These are phyloP conservation scores for Schrenkiella parvula DNA, from an alignment of 345 rosid species.

Conservation along the genomic window DNA sequence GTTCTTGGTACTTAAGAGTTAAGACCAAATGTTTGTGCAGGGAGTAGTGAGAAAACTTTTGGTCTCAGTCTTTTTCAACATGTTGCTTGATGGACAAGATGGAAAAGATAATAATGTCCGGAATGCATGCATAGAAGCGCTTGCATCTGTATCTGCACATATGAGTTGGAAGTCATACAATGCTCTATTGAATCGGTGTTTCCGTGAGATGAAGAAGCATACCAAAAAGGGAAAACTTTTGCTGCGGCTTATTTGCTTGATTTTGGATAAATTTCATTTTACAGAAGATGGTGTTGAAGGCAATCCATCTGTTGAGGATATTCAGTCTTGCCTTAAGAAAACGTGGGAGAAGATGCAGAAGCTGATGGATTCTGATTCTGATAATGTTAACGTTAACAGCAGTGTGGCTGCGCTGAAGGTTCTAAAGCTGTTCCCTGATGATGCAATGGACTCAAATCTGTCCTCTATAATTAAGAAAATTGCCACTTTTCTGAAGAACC, in stretches of 20 bases:
- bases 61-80: slow-evolving; percentile 72
- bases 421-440: slow-evolving; percentile 80
- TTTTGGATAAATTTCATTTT: slow-evolving; percentile 82
- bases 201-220: slow-evolving; percentile 57
- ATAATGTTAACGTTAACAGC: slow-evolving; percentile 60
- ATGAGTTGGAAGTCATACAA: slow-evolving; percentile 80
- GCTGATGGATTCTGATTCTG: slow-evolving; percentile 55
- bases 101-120: slow-evolving; percentile 62
- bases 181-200: slow-evolving; percentile 64
- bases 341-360: slow-evolving; percentile 63
- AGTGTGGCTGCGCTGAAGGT: slow-evolving; percentile 74
- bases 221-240: slow-evolving; percentile 62
- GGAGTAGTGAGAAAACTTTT: slow-evolving; percentile 66
- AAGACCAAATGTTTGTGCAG: slow-evolving; percentile 40
- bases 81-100: slow-evolving; percentile 74
- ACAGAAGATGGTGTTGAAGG: slow-evolving; percentile 27
- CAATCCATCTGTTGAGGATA: slow-evolving; percentile 45
- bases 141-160: slow-evolving; percentile 65
- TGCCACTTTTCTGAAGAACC: slow-evolving; percentile 67
- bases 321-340: slow-evolving; percentile 57
- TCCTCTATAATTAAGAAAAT: slow-evolving; percentile 68
- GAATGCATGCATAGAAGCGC: slow-evolving; percentile 68
- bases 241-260: slow-evolving; percentile 58
- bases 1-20: neutral
- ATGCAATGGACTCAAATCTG: slow-evolving; percentile 68